Evolutionary conservation across 495 filamentous ascomycete species (phyloP).

Genomic region (Diplogelasinospora grovesii): DNA sequence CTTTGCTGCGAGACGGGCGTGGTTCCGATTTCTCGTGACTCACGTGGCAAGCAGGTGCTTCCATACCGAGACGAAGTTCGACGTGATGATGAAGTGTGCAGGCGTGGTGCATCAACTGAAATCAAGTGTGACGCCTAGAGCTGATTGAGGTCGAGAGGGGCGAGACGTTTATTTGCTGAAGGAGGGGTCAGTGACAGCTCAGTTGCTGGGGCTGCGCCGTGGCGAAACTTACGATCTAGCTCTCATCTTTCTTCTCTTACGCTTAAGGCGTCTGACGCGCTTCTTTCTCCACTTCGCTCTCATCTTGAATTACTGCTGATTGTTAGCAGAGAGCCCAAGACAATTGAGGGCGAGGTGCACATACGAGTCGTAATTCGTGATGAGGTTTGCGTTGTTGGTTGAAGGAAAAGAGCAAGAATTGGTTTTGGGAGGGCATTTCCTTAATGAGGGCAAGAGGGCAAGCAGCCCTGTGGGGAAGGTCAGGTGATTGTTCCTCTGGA

Average conservation of each 20-base stretch:
- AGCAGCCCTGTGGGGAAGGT: conserved; percentile 30
- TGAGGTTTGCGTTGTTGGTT: conserved; percentile 26
- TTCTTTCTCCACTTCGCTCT: conserved; percentile 99
- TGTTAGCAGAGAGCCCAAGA: conserved; percentile 12
- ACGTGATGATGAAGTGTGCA: conserved; percentile 4
- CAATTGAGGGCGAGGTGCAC: conserved; percentile 7
- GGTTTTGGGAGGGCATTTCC: conserved; percentile 24
- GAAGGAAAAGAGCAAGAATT: conserved; percentile 19
- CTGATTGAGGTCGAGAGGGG: conserved; percentile 30
- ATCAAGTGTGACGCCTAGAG: conserved; percentile 12
- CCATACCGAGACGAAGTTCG: conserved; percentile 16
- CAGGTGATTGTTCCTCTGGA: conserved; percentile 24
- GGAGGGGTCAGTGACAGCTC: conserved; percentile 26
- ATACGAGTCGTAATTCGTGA: conserved; percentile 20
- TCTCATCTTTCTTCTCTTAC: conserved; percentile 98
- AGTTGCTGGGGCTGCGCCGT: conserved; percentile 7
- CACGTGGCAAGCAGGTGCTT: conserved; percentile 12
- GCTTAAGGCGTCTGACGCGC: conserved; percentile 93
- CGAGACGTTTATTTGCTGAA: conserved; percentile 64
- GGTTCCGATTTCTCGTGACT: conserved; percentile 12
- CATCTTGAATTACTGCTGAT: conserved; percentile 56
- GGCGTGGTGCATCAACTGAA: conserved; percentile 10
- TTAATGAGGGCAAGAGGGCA: conserved; percentile 27
- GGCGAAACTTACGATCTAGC: conserved; percentile 67
- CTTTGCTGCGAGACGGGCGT: conserved; percentile 4